Percentiles rank a stretch among this genome's conserved stretches.
phyloP scores from a whole-genome alignment of 164 flowering plant species.

The Magnolia sinica region DNA sequence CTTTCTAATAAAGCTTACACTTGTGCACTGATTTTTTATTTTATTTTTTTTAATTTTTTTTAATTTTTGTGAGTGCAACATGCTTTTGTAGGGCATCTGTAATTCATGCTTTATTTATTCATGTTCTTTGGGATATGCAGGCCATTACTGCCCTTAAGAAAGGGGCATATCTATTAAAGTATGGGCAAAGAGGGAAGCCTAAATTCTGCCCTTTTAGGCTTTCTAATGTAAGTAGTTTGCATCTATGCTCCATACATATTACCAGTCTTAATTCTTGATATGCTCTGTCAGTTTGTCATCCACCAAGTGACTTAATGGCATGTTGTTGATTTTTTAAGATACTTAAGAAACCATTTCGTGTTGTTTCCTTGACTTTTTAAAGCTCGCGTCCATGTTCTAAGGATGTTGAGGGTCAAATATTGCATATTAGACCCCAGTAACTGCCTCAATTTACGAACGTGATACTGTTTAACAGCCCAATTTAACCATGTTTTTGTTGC shows the following conservation, averaged over 20 bases:
- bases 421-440: too few species aligned
- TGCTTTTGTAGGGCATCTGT: neutral
- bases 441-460: too few species aligned
- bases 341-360: neutral
- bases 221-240: slow-evolving; percentile 11
- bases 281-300: neutral
- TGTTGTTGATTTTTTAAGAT: neutral
- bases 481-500: too few species aligned
- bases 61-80: neutral
- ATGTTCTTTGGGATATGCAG: slow-evolving; percentile 9
- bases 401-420: too few species aligned
- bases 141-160: slow-evolving; percentile 20
- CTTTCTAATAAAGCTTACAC: too few species aligned
- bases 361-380: too few species aligned
- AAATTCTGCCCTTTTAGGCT: slow-evolving; percentile 20
- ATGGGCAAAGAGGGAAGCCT: slow-evolving; percentile 21
- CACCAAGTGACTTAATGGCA: neutral
- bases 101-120: neutral
- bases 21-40: too few species aligned
- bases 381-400: neutral
- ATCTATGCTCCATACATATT: neutral
- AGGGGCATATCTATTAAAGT: slow-evolving; percentile 15
- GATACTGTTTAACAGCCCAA: too few species aligned
- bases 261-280: neutral
- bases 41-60: too few species aligned